Evolutionary conservation across 306 rosid species (phyloP).

Genomic region (Vigna unguiculata): DNA sequence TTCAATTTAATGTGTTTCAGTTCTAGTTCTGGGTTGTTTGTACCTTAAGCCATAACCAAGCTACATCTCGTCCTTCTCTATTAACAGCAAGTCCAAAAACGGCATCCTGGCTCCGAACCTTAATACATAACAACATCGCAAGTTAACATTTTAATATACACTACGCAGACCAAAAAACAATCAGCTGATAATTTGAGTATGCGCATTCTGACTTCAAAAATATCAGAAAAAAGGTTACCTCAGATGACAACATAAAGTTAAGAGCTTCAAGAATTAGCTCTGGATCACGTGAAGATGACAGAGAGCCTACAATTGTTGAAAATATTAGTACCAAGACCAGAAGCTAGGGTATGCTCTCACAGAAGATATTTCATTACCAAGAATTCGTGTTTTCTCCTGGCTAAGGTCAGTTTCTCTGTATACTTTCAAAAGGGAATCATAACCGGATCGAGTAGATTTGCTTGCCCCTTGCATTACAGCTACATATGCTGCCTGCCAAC

Average conservation of each 20-base stretch:
- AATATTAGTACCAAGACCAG: constrained; percentile 34
- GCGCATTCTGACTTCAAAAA: constrained; percentile 30
- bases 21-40: constrained; percentile 41
- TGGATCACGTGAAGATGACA: constrained; percentile 55
- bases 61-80: constrained; percentile 76
- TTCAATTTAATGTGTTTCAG: constrained; percentile 26
- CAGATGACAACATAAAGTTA: constrained; percentile 57
- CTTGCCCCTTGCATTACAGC: constrained; percentile 77
- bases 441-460: constrained; percentile 62
- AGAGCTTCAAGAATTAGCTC: constrained; percentile 58
- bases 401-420: constrained; percentile 87
- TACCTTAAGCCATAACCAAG: constrained; percentile 94
- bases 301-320: constrained; percentile 50
- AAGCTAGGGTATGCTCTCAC: constrained; percentile 7
- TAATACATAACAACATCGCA: constrained; percentile 16
- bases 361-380: constrained; percentile 56
- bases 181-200: constrained; percentile 7
- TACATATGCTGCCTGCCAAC: constrained; percentile 82
- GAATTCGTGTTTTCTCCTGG: constrained; percentile 91
- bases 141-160: constrained; percentile 40
- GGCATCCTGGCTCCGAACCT: constrained; percentile 96
- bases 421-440: constrained; percentile 78
- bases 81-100: constrained; percentile 68
- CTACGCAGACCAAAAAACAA: constrained; percentile 10
- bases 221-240: constrained; percentile 49